Conservation (phyloP, 257 asterid species). For the Ocimum tenuiflorum region DNA sequence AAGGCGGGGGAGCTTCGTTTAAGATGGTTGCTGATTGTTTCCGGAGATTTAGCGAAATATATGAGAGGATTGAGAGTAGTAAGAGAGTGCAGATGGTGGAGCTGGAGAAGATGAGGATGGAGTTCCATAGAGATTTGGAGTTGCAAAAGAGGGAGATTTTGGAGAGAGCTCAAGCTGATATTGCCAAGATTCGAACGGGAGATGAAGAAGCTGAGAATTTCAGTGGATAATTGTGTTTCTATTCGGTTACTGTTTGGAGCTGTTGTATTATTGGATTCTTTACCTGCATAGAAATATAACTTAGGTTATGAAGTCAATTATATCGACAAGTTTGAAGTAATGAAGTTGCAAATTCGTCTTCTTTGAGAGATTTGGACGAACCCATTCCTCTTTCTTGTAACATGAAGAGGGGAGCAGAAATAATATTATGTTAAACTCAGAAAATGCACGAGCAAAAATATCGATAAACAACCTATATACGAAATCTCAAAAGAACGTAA, state of each 20-base stretch:
- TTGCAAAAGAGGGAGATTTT: conserved; percentile 64
- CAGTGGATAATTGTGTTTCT: conserved; percentile 30
- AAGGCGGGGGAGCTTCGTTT: conserved; percentile 28
- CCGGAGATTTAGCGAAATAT: conserved; percentile 57
- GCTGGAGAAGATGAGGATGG: conserved; percentile 79
- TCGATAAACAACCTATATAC: no score
- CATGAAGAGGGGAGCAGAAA: no score
- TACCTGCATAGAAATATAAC: conserved; percentile 23
- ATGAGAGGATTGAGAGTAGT: conserved; percentile 71
- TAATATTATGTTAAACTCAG: no score
- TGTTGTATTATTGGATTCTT: not conserved
- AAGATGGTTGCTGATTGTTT: conserved; percentile 75
- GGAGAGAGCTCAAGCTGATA: conserved; percentile 82
- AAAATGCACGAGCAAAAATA: no score
- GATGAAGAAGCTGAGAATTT: conserved; percentile 45
- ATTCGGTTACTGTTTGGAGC: no score
- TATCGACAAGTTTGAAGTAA: not conserved
- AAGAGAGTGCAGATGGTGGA: conserved; percentile 76
- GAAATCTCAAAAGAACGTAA: no score
- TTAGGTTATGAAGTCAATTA: conserved; percentile 10
- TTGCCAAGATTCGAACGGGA: conserved; percentile 56
- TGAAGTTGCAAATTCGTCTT: no score
- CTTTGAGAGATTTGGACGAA: no score
- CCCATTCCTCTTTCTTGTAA: not conserved
- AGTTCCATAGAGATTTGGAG: conserved; percentile 72